phyloP scores from a whole-genome alignment of 352 stramenopile species.

The Elongisporangium senticosum region DNA sequence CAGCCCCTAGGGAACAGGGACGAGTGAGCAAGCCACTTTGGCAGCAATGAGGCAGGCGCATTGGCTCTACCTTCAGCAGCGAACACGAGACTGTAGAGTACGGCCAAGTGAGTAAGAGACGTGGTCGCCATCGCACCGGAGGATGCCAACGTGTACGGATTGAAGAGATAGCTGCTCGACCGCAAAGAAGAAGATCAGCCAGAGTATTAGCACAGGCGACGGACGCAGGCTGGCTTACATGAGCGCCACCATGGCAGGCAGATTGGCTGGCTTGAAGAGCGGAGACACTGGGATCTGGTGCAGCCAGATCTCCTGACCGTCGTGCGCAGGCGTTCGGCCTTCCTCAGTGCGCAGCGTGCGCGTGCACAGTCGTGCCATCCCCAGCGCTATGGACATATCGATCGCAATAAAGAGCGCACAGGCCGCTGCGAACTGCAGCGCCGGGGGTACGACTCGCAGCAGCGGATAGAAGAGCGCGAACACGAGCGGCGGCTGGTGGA shows the following conservation, averaged over 20 bases:
- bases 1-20: constrained; percentile 20
- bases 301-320: constrained; percentile 62
- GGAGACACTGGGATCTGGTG: constrained; percentile 66
- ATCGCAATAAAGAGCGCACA: constrained; percentile 44
- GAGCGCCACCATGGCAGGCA: constrained; percentile 42
- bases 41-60: neutral
- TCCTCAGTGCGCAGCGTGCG: constrained; percentile 45
- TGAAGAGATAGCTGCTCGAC: constrained; percentile 49
- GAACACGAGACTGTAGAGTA: constrained; percentile 70
- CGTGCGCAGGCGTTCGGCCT: constrained; percentile 23
- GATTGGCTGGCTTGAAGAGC: constrained; percentile 36
- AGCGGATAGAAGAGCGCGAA: constrained; percentile 62
- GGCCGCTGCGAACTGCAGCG: constrained; percentile 19
- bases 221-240: constrained; percentile 24
- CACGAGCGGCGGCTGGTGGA: constrained; percentile 77
- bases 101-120: constrained; percentile 52
- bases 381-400: constrained; percentile 51
- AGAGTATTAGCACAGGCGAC: neutral
- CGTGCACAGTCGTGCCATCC: constrained; percentile 48
- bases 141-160: constrained; percentile 69
- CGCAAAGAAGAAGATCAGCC: neutral
- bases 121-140: constrained; percentile 68
- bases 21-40: constrained; percentile 2
- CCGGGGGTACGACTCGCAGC: constrained; percentile 14
- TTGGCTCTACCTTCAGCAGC: constrained; percentile 43